A percentile compares a stretch with the other conserved stretches of the same genome.
phyloP scores from a whole-genome alignment of 1,139 yeast species.

The Suhomyces anneliseae region DNA sequence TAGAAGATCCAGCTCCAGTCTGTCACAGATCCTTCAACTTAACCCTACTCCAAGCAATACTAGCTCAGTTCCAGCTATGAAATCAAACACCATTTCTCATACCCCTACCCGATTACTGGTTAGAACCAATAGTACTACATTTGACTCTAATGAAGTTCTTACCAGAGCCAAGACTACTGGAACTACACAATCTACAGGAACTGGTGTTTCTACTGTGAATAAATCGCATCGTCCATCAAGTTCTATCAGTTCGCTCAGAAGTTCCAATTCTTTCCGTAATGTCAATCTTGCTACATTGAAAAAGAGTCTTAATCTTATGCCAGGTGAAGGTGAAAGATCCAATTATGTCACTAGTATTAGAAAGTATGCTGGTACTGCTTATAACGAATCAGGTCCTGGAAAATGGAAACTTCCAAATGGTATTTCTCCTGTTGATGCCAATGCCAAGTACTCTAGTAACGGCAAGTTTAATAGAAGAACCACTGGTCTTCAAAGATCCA shows the following conservation, averaged over 20 bases:
- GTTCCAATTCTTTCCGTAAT: conserved; percentile 36
- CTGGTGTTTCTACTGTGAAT: conserved; percentile 1
- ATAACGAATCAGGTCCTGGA: conserved; percentile 54
- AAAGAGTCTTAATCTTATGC: conserved; percentile 35
- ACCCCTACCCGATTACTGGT: conserved; percentile 10
- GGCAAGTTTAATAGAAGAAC: conserved; percentile 34
- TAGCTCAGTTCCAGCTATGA: conserved; percentile 2
- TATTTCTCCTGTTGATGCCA: conserved; percentile 46
- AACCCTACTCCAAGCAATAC: conserved; percentile 1
- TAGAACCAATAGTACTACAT: conserved; percentile 8
- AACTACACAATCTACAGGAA: conserved; percentile 4
- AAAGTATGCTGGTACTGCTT: conserved; percentile 53
- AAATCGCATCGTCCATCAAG: conserved; percentile 26
- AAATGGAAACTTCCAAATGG: conserved; percentile 70
- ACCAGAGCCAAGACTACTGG: conserved; percentile 12
- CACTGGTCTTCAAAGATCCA: conserved; percentile 29
- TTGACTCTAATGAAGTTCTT: conserved; percentile 10
- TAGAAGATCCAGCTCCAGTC: conserved; percentile 9
- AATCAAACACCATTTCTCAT: conserved; percentile 3
- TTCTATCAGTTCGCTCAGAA: conserved; percentile 40
- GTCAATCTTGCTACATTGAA: conserved; percentile 42
- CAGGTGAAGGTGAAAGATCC: conserved; percentile 55
- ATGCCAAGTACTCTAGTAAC: conserved; percentile 29
- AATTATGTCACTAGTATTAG: conserved; percentile 56
- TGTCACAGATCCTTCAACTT: conserved; percentile 9